Evolutionary conservation across 371 early-diverging fungal genomes (phyloP).

Genomic region (Mucor circinelloides): DNA sequence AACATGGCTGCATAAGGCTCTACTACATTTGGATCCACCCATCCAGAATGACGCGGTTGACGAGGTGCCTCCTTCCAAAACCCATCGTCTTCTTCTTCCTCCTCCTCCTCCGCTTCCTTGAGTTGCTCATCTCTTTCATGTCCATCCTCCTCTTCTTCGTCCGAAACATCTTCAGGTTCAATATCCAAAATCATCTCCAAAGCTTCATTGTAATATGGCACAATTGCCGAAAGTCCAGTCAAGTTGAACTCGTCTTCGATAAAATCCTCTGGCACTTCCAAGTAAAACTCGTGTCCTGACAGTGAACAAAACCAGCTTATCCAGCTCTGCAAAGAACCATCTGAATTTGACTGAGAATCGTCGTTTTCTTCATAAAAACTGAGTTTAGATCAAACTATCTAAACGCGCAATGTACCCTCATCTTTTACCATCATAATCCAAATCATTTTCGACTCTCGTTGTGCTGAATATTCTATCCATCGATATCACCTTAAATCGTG

Average conservation of each 20-base stretch:
- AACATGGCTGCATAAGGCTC: conserved; percentile 64
- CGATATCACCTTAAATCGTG: neutral
- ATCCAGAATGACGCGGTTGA: conserved; percentile 12
- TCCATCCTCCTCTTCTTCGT: conserved; percentile 23
- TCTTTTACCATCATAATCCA: conserved; percentile 17
- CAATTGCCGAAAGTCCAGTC: conserved; percentile 83
- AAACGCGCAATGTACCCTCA: neutral
- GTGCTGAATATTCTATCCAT: conserved; percentile 25
- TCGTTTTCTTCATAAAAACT: conserved; percentile 16
- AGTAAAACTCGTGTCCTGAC: conserved; percentile 83
- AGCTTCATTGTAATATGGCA: conserved; percentile 82
- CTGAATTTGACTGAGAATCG: conserved; percentile 24
- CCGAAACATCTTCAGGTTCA: conserved; percentile 64
- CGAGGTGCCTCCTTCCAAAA: conserved; percentile 33
- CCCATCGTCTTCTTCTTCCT: conserved; percentile 35
- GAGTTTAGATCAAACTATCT: neutral
- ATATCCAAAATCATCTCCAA: conserved; percentile 87
- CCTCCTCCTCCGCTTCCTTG: neutral
- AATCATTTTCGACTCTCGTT: conserved; percentile 7
- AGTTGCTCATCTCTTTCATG: neutral
- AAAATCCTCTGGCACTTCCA: conserved; percentile 87
- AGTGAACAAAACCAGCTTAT: conserved; percentile 89
- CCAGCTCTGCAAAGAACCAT: conserved; percentile 65
- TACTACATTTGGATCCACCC: conserved; percentile 45
- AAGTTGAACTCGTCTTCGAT: conserved; percentile 95